These are phyloP conservation scores for Eutrema heterophyllum DNA, from an alignment of 345 rosid genomes.

Conservation along the genomic window DNA sequence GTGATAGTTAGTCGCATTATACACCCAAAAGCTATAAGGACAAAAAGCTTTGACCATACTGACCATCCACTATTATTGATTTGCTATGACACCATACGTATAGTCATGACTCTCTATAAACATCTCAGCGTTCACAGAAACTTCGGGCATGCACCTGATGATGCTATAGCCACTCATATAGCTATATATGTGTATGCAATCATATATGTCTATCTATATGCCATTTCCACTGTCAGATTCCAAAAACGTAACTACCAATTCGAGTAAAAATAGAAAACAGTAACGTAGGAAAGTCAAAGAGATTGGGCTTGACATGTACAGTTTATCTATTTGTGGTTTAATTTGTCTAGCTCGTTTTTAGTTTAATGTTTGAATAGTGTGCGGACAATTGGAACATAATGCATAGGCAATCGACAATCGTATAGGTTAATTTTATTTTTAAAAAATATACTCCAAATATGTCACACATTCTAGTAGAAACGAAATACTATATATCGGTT, in stretches of 20 bases:
- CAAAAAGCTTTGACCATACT: constrained; percentile 28
- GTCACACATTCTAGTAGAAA: neutral
- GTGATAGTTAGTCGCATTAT: constrained; percentile 30
- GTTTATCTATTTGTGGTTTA: neutral
- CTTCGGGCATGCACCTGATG: constrained; percentile 20
- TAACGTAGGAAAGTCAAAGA: constrained; percentile 14
- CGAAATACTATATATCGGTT: neutral
- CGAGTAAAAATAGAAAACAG: constrained; percentile 8
- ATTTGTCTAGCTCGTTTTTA: neutral
- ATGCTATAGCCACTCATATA: neutral
- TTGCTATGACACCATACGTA: constrained; percentile 29
- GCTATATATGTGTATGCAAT: neutral
- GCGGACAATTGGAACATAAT: neutral
- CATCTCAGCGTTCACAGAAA: constrained; percentile 9
- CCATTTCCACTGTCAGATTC: constrained; percentile 19
- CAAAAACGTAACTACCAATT: constrained; percentile 19
- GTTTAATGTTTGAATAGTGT: neutral
- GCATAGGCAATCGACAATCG: neutral
- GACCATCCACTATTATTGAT: constrained; percentile 31
- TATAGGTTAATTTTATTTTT: neutral
- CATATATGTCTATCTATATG: neutral
- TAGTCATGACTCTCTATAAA: constrained; percentile 13
- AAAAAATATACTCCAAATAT: neutral
- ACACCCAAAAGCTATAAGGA: constrained; percentile 23
- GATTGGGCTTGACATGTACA: constrained; percentile 13